A percentile compares a stretch with the other conserved stretches of the same genome.
phyloP scores from a whole-genome alignment of 495 filamentous ascomycete species.

The Aspergillus funiculosus region DNA sequence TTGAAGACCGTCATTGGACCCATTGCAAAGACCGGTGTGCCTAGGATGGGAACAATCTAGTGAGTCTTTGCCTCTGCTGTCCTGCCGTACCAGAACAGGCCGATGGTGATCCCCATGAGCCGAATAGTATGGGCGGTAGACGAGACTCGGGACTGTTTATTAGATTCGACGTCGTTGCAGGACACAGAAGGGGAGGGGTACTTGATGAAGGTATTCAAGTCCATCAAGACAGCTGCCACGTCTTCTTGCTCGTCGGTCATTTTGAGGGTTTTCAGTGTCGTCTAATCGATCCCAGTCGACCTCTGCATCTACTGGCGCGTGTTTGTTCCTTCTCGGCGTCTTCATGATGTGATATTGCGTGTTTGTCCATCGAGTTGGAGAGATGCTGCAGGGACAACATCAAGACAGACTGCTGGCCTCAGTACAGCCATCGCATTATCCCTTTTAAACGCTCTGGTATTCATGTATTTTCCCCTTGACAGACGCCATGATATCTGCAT shows the following conservation, averaged over 20 bases:
- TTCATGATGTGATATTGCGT: too few relatives aligned
- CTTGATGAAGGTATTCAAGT: conserved; percentile 54
- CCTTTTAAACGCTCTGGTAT: too few relatives aligned
- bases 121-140: conserved; percentile 51
- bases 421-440: too few relatives aligned
- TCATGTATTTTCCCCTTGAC: too few relatives aligned
- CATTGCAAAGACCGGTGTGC: conserved; percentile 59
- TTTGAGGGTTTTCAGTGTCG: conserved; percentile 57
- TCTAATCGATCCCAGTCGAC: conserved; percentile 50
- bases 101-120: conserved; percentile 50
- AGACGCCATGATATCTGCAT: too few relatives aligned
- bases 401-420: too few relatives aligned
- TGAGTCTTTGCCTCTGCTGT: conserved; percentile 47
- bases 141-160: conserved; percentile 26
- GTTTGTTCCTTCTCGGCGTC: not conserved
- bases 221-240: conserved; percentile 41
- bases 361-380: too few relatives aligned
- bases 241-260: conserved; percentile 50
- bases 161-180: not conserved
- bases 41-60: conserved; percentile 63
- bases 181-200: conserved; percentile 11
- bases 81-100: conserved; percentile 72
- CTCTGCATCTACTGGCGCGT: conserved; percentile 16
- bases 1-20: conserved; percentile 51
- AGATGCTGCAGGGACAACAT: too few relatives aligned